Conservation (phyloP, 805 yeast genomes). For the Candida bentonensis region DNA sequence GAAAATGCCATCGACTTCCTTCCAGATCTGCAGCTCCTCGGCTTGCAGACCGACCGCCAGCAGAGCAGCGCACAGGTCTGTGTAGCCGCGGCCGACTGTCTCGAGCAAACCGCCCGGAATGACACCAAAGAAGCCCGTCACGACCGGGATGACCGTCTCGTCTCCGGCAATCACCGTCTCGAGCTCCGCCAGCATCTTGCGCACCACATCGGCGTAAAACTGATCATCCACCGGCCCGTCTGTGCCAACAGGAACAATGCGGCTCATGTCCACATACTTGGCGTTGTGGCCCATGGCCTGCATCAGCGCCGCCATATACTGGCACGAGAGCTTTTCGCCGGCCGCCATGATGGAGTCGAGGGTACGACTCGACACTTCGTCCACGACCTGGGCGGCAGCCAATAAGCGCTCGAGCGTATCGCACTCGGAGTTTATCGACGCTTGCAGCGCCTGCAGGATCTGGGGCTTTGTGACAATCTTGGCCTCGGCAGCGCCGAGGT, state of each 20-base stretch:
- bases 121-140: conserved; percentile 90
- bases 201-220: conserved; percentile 42
- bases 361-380: conserved; percentile 82
- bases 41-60: conserved; percentile 88
- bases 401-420: conserved; percentile 53
- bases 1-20: conserved; percentile 97
- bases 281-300: conserved; percentile 73
- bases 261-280: conserved; percentile 63
- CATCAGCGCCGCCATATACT: conserved; percentile 75
- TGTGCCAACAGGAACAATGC: conserved; percentile 44
- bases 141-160: conserved; percentile 55
- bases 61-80: conserved; percentile 94
- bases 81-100: conserved; percentile 94
- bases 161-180: conserved; percentile 21
- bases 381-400: conserved; percentile 80
- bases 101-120: conserved; percentile 92
- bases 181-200: conserved; percentile 28
- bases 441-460: conserved; percentile 39
- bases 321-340: conserved; percentile 87
- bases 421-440: conserved; percentile 51
- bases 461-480: conserved; percentile 28
- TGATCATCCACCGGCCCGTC: conserved; percentile 47
- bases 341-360: conserved; percentile 81
- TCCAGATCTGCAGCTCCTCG: conserved; percentile 95
- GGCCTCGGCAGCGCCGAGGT: conserved; percentile 52